Evolutionary conservation across 2,329 filamentous ascomycete species (phyloP).

Genomic region (Diaporthe eres): DNA sequence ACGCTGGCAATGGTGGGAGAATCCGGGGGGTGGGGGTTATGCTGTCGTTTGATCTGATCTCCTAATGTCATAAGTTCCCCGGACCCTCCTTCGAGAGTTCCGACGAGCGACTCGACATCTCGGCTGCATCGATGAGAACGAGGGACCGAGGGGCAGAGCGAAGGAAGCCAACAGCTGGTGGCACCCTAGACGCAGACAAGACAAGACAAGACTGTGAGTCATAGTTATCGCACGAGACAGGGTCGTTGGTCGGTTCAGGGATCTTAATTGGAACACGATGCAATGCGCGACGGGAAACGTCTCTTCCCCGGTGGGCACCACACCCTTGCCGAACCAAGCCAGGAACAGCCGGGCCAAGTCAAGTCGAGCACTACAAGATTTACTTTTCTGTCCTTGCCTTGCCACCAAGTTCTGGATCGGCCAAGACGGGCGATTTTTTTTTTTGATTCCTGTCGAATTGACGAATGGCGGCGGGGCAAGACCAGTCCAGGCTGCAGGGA

Average conservation of each 20-base stretch:
- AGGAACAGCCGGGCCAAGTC: constrained; percentile 4
- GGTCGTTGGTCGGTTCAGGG: constrained; percentile 35
- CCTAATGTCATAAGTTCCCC: neutral
- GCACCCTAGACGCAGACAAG: constrained; percentile 12
- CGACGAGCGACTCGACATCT: neutral
- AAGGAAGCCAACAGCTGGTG: neutral
- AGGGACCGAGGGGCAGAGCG: neutral
- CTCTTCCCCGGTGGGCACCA: constrained; percentile 30
- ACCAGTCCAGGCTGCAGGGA: constrained; percentile 33
- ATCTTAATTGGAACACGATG: constrained; percentile 40
- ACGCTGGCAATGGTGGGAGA: neutral
- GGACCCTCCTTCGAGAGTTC: neutral
- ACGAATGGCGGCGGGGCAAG: constrained; percentile 20
- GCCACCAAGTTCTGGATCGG: neutral
- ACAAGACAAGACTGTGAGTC: constrained; percentile 39
- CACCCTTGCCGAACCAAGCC: constrained; percentile 28
- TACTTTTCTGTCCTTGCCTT: constrained; percentile 25
- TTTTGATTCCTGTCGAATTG: constrained; percentile 16
- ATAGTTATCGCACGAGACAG: constrained; percentile 41
- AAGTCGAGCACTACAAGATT: neutral
- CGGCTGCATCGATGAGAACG: neutral
- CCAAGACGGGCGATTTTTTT: neutral
- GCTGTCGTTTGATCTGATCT: neutral
- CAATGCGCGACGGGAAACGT: constrained; percentile 33
- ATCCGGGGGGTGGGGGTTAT: neutral